Base-by-base conservation (phyloP, 495 filamentous ascomycete genomes). In the Patellaria atrata region DNA sequence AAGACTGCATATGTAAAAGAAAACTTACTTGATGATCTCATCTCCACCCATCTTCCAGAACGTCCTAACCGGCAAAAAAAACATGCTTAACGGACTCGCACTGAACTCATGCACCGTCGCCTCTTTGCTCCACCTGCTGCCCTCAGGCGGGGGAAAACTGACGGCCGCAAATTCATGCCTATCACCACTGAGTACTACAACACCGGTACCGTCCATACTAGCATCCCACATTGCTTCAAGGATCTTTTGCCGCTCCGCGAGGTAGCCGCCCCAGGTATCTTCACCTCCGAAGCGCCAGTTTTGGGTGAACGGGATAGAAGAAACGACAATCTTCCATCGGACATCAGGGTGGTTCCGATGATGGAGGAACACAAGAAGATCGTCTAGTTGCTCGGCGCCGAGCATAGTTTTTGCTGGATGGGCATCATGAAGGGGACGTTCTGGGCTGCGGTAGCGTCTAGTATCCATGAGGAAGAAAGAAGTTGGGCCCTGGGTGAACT, bases 381-480 rank as follows among this genome's bases (percentile, higher is more conserved):
- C 82, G 11, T 71, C 62, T 1, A 89, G 73, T 50, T 97, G 89
- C 2, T 70, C 65, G 0, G 58, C 45, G 9, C 89, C 89, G 2
- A 97, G 79, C 71, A 97, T 94, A 2, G 82, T 79, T 48, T 92
- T 92, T 20, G 68, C 58, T 18, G 40, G 31, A 21, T 53, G 48
- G 13, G 43, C 37, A 3, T 44, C 40, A 34, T 57, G 40, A 2
- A 70, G 57, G 1, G 51, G 37, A 13, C 71, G 65, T 21, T 61
- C 70, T 2, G 73, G 73, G 14, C 67, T 68, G 32, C 89, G 80
- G 57, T 93, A 93, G 22, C 78, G 73, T 39, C 89, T 75, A 4
- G 86, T 92, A 56, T 97, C 89, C 9, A 93, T 63, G 63, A 97
- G 73, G 63, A 94, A 97, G 68, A 94, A 94, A 24, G 76, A 73